phyloP scores from a whole-genome alignment of 2,329 filamentous ascomycete species.

The Cladorrhinum sp. region DNA sequence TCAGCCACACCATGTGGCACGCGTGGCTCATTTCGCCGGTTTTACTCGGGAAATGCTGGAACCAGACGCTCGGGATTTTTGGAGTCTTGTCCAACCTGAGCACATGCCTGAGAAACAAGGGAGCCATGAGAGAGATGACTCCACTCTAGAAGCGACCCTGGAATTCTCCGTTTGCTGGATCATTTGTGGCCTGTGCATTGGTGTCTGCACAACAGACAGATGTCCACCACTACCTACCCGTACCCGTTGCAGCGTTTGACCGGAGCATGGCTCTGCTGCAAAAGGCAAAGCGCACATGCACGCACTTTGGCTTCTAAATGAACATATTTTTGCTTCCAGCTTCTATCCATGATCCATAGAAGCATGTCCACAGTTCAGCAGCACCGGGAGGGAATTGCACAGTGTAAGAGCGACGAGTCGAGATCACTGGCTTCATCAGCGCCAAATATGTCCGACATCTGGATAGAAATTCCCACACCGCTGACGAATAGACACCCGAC shows the following conservation, averaged over 20 bases:
- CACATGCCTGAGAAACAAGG: background rate
- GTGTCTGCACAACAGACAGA: background rate
- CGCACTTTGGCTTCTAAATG: background rate
- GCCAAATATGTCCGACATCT: background rate
- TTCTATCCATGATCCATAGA: background rate
- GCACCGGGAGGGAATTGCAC: background rate
- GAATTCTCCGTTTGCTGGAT: background rate
- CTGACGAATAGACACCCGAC: slow-evolving; percentile 4
- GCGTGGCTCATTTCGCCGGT: background rate
- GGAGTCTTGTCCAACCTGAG: slow-evolving; percentile 5
- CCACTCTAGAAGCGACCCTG: background rate
- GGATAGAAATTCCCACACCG: background rate
- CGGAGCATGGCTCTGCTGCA: background rate
- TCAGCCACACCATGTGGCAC: background rate
- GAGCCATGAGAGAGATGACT: background rate
- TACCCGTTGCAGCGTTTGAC: background rate
- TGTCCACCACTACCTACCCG: background rate
- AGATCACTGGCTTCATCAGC: background rate
- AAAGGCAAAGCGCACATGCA: background rate
- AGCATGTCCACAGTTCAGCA: background rate
- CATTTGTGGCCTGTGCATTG: background rate
- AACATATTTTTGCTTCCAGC: background rate
- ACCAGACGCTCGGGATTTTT: background rate
- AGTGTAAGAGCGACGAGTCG: background rate
- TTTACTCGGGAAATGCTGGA: background rate